Percentiles rank a stretch among this genome's conserved stretches.
These are phyloP conservation scores for Neurospora discreta DNA, from an alignment of 495 filamentous ascomycete species.

Conservation along the genomic window DNA sequence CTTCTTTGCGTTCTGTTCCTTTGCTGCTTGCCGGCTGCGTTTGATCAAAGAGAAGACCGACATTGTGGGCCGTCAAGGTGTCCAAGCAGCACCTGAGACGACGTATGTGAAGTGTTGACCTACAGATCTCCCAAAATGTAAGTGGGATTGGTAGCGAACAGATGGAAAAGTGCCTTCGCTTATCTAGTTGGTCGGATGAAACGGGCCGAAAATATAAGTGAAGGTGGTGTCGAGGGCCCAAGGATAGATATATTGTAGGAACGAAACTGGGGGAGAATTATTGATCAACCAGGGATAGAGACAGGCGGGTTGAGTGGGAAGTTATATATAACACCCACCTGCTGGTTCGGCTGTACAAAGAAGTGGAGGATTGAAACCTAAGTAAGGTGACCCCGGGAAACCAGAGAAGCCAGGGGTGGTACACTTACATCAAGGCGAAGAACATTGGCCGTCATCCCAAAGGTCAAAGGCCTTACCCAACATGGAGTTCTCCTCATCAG, in stretches of 20 bases:
- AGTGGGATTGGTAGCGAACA: neutral
- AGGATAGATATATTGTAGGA: neutral
- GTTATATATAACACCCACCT: neutral
- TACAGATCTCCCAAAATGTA: neutral
- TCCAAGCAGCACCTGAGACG: neutral
- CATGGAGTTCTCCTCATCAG: neutral
- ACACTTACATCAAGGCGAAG: neutral
- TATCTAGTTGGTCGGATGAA: neutral
- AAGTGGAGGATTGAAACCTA: neutral
- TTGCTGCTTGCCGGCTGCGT: constrained; percentile 36
- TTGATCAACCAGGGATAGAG: neutral
- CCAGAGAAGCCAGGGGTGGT: neutral
- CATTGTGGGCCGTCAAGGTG: constrained; percentile 21
- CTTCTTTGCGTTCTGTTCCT: constrained; percentile 36
- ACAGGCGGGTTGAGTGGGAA: neutral
- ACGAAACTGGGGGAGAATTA: neutral
- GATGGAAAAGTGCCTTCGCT: neutral
- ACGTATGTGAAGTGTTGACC: neutral
- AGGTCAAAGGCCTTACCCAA: neutral
- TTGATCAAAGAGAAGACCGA: constrained; percentile 42
- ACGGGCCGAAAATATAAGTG: neutral
- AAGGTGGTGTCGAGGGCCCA: neutral
- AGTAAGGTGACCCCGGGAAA: neutral
- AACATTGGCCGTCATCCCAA: neutral
- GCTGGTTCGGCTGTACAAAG: neutral